A percentile compares a stretch with the other conserved stretches of the same genome.
phyloP scores from a whole-genome alignment of 306 rosid species.

The Astragalus membranaceus region DNA sequence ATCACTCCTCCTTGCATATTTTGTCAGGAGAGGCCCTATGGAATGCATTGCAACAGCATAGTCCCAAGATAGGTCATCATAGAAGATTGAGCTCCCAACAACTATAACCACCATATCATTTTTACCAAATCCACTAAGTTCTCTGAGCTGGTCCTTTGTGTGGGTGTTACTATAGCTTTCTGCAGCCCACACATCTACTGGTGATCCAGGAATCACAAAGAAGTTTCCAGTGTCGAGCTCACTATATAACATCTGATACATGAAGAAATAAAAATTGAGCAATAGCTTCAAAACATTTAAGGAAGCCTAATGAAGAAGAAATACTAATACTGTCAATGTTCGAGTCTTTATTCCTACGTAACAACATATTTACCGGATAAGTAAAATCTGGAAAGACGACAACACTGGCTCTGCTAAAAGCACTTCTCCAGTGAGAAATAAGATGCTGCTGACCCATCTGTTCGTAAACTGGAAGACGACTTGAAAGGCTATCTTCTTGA shows the following conservation, averaged over 20 bases:
- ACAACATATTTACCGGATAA: constrained; percentile 60
- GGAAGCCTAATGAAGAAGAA: constrained; percentile 20
- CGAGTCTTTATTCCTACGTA: not conserved
- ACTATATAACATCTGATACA: constrained; percentile 84
- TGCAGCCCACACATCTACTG: constrained; percentile 80
- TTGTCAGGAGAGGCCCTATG: constrained; percentile 73
- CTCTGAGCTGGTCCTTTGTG: constrained; percentile 58
- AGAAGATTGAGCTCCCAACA: constrained; percentile 78
- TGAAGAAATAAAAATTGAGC: constrained; percentile 29
- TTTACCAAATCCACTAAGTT: constrained; percentile 47
- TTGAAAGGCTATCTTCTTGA: constrained; percentile 85
- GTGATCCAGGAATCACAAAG: constrained; percentile 93
- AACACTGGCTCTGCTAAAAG: constrained; percentile 70
- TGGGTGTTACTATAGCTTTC: constrained; percentile 59
- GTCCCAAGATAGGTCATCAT: constrained; percentile 71
- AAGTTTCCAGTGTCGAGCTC: constrained; percentile 87
- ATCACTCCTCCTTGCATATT: constrained; percentile 69
- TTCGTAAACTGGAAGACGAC: constrained; percentile 66
- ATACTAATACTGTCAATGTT: not conserved
- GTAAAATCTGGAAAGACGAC: constrained; percentile 91
- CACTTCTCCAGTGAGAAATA: constrained; percentile 76
- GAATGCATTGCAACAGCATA: constrained; percentile 93
- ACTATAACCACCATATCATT: constrained; percentile 74
- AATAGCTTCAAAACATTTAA: constrained; percentile 21
- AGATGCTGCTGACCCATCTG: constrained; percentile 68